Evolutionary conservation across 192 early-diverging fungal genomes (phyloP).

Genomic region (Gonapodya sp.): DNA sequence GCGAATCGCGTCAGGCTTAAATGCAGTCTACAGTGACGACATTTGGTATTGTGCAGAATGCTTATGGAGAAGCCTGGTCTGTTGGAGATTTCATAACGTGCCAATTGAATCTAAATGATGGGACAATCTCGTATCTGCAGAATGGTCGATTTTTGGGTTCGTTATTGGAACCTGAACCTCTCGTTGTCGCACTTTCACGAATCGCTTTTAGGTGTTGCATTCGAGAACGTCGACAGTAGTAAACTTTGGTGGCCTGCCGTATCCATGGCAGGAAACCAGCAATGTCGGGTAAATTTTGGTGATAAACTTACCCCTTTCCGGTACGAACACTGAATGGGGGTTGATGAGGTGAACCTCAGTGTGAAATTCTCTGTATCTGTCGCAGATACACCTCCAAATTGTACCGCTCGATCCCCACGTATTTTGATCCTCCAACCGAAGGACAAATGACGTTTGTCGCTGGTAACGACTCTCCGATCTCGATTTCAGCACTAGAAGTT

Average conservation of each 20-base stretch:
- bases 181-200: background rate
- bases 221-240: conserved; percentile 32
- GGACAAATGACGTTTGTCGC: background rate
- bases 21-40: conserved; percentile 30
- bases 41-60: conserved; percentile 32
- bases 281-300: conserved; percentile 62
- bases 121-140: conserved; percentile 44
- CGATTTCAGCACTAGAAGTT: background rate
- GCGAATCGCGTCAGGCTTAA: background rate
- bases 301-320: conserved; percentile 23
- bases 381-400: background rate
- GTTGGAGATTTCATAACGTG: conserved; percentile 40
- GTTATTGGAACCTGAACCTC: background rate
- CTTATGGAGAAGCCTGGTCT: conserved; percentile 37
- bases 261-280: conserved; percentile 63
- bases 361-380: too few relatives aligned
- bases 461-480: background rate
- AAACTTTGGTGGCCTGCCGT: conserved; percentile 51
- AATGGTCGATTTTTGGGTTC: conserved; percentile 59
- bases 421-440: background rate
- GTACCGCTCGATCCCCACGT: background rate
- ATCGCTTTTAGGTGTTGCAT: conserved; percentile 25
- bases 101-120: conserved; percentile 58
- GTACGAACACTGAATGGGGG: too few relatives aligned
- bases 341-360: too few relatives aligned